A percentile compares a stretch with the other conserved stretches of the same genome.
These are phyloP conservation scores for Vitis hybrid DNA, from an alignment of 177 flowering plant species.

Conservation along the genomic window DNA sequence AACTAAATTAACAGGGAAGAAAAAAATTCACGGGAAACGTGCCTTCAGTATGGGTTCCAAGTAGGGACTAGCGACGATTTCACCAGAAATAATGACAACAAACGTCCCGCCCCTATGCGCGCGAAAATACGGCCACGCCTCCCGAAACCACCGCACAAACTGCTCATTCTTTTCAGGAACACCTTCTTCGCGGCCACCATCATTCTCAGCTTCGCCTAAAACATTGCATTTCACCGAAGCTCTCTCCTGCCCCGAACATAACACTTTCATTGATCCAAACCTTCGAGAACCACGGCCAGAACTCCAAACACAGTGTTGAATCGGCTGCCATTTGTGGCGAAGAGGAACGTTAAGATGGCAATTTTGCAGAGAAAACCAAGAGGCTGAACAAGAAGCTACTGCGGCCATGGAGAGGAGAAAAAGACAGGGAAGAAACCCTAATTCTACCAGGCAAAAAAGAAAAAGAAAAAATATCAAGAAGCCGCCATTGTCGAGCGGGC, in stretches of 20 bases:
- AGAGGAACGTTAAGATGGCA: no score
- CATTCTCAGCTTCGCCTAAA: constrained; percentile 10
- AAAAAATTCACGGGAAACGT: constrained; percentile 8
- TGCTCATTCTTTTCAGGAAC: constrained; percentile 41
- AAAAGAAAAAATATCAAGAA: no score
- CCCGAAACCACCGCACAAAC: constrained; percentile 73
- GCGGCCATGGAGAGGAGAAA: not conserved
- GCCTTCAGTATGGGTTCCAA: constrained; percentile 76
- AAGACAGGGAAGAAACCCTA: not conserved
- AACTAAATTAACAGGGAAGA: constrained; percentile 6
- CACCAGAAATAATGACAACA: constrained; percentile 80
- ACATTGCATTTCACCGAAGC: constrained; percentile 7
- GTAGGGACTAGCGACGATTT: constrained; percentile 54
- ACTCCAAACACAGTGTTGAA: no score
- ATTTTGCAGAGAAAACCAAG: not conserved
- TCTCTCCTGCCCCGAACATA: not conserved
- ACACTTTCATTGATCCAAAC: not conserved
- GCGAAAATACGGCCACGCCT: constrained; percentile 84
- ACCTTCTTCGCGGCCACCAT: constrained; percentile 4
- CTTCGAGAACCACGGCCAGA: no score
- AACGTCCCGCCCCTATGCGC: constrained; percentile 82
- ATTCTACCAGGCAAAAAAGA: no score
- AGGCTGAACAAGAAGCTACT: not conserved
- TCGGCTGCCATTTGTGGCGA: no score
- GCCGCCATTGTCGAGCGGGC: no score